Conservation (phyloP, 2,329 filamentous ascomycete genomes). For the Sclerotiophoma versabilis region DNA sequence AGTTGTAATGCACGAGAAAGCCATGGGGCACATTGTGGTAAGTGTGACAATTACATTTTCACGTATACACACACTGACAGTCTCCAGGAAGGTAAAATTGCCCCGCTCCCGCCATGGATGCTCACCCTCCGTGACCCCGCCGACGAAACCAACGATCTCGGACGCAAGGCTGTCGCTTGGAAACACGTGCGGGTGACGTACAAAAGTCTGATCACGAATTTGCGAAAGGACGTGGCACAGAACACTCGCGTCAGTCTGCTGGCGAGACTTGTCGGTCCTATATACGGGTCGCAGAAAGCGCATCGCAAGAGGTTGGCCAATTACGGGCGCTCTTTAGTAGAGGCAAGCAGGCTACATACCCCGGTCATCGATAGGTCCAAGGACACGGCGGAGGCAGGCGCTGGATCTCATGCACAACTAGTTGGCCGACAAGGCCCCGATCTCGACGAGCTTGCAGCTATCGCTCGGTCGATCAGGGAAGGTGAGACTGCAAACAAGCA, state of each 20-base stretch:
- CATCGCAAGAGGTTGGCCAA: constrained; percentile 23
- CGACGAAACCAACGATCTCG: constrained; percentile 64
- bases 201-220: constrained; percentile 15
- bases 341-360: not conserved
- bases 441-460: constrained; percentile 11
- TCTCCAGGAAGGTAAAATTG: constrained; percentile 19
- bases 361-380: not conserved
- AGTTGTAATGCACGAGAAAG: constrained; percentile 25
- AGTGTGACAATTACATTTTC: not conserved
- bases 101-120: constrained; percentile 41
- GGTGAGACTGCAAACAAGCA: not conserved
- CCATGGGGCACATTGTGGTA: constrained; percentile 29
- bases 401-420: too few relatives aligned
- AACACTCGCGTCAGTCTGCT: constrained; percentile 33
- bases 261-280: constrained; percentile 26
- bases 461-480: constrained; percentile 25
- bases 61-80: constrained; percentile 11
- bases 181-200: constrained; percentile 59
- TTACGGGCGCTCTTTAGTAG: constrained; percentile 20
- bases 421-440: too few relatives aligned
- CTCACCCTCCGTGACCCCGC: constrained; percentile 67
- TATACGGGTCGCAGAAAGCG: constrained; percentile 23
- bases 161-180: constrained; percentile 57
- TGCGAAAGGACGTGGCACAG: constrained; percentile 20
- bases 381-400: not conserved